Percentiles rank a stretch among this genome's conserved stretches.
These are phyloP conservation scores for Corniculantispora saksenae DNA, from an alignment of 2,329 filamentous ascomycete genomes.

Conservation along the genomic window DNA sequence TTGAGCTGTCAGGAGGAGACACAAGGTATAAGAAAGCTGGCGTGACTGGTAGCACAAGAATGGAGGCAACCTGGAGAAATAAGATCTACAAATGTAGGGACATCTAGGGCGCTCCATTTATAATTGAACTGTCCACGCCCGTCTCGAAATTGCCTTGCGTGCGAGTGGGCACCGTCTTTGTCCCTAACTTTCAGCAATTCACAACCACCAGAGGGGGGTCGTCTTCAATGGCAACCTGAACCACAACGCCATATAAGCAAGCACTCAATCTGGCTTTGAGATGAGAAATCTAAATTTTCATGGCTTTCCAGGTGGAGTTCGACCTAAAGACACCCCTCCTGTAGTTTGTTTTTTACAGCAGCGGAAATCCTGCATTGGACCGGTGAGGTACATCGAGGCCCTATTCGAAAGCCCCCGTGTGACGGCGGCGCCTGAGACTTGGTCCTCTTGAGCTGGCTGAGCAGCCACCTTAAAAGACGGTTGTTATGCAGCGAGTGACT, in stretches of 20 bases:
- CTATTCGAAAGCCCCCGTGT: background rate
- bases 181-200: background rate
- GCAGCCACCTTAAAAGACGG: background rate
- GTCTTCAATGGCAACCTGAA: background rate
- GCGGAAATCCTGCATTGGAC: background rate
- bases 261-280: background rate
- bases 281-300: background rate
- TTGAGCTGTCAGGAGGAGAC: background rate
- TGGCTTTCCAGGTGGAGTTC: background rate
- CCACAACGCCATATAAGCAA: background rate
- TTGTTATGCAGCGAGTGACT: background rate
- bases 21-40: background rate
- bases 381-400: background rate
- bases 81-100: background rate
- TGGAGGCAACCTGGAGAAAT: background rate
- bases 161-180: constrained; percentile 11
- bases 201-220: background rate
- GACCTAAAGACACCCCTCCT: constrained; percentile 4
- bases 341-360: too few relatives aligned
- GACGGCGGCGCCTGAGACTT: constrained; percentile 2
- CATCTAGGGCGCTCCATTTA: background rate
- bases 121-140: background rate
- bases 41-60: background rate
- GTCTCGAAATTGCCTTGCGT: background rate
- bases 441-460: background rate